phyloP scores from a whole-genome alignment of 345 rosid genomes.

The Dipteronia dyeriana region DNA sequence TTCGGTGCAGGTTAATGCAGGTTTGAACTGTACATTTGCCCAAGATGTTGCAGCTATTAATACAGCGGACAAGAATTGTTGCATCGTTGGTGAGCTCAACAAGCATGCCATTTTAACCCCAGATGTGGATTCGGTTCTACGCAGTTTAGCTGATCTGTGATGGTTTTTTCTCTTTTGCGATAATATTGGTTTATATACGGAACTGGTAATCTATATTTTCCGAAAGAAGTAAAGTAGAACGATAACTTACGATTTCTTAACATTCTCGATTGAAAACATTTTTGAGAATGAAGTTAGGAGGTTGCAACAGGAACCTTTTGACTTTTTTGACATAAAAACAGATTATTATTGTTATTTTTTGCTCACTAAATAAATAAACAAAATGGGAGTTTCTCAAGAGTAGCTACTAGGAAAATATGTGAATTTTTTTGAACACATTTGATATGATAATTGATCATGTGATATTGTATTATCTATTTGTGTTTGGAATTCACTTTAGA shows the following conservation, averaged over 20 bases:
- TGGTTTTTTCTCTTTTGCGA: not conserved
- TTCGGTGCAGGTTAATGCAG: conserved; percentile 62
- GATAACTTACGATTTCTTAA: not conserved
- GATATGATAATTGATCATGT: not conserved
- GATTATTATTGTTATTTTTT: not conserved
- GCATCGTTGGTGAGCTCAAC: conserved; percentile 57
- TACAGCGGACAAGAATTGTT: conserved; percentile 50
- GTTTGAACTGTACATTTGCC: conserved; percentile 58
- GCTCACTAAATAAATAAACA: not conserved
- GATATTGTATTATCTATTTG: not conserved
- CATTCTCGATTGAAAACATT: not conserved
- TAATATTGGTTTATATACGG: conserved; percentile 11
- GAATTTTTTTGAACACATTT: not conserved
- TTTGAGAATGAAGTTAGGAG: not conserved
- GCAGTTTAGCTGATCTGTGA: conserved; percentile 38
- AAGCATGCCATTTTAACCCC: conserved; percentile 71
- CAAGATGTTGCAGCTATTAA: conserved; percentile 65
- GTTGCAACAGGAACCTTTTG: not conserved
- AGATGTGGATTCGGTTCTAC: conserved; percentile 58
- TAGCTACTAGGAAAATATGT: not conserved
- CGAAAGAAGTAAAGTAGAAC: not conserved
- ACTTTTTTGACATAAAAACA: not conserved
- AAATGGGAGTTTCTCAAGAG: not conserved
- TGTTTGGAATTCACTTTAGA: not conserved
- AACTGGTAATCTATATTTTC: not conserved